Base-by-base conservation (phyloP, 805 yeast genomes). In the Starmerella ratchasimensis region DNA sequence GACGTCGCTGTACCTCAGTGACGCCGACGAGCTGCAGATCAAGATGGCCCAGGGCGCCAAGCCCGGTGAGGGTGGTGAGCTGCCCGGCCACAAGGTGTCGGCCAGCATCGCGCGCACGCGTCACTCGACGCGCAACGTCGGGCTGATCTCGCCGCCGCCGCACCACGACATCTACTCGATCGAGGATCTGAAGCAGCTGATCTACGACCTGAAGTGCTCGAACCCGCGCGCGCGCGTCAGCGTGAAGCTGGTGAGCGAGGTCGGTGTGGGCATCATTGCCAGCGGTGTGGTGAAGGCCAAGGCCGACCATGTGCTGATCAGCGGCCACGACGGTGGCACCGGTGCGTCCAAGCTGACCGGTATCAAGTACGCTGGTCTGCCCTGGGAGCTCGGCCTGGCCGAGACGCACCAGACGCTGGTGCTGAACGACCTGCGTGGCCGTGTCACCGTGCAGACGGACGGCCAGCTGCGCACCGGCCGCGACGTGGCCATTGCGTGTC, bases 1-100 rank as follows among this genome's bases (percentile, higher is more conserved):
- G 36, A 88, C 98, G 3, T 83, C 96, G 3, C 74, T 78, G 62
- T 88, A 90, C 60, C 68, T 88, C 52, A 75, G 95, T 26, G 97
- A 88, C 63, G 94, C 97, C 30, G 97, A 88, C 54, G 97, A 88
- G 65, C 74, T 88, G 46, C 98, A 88, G 63, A 90, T 88, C 61
- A 88, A 88, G 65, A 84, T 88, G 86, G 97, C 97, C 8, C 98
- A 88, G 64, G 97, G 98, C 64, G 98, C 98, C 38, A 88, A 88
- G 64, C 97, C 97, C 9, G 98, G 97, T 66, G 97, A 90, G 68
- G 98, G 98, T 69, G 98, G 98, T 69, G 97, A 90, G 62, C 68
- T 84, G 50, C 95, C 95, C 26, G 94, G 94, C 42, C 80, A 80
- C 64, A 88, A 88, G 63, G 98, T 88, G 34, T 72, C 88, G 20